Evolutionary conservation across 768 basidiomycete genomes (phyloP), one percentile per base, ranked within the genome.

Genomic region (Leccinellum luteum): DNA sequence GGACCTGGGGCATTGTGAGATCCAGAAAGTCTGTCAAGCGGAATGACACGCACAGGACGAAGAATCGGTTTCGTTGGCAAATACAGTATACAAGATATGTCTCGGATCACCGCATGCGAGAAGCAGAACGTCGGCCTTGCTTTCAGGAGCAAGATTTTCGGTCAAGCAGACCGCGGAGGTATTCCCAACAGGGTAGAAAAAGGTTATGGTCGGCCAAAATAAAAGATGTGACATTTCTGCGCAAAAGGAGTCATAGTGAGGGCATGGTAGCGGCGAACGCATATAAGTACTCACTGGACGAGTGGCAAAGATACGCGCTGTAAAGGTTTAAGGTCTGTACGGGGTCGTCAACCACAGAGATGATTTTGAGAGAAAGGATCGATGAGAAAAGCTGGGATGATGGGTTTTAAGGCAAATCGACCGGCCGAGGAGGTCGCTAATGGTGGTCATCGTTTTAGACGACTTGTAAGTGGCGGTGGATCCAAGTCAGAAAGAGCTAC

Each of bases 171-270:
- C 68, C 1, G 85, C 78, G 4, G 82, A 74, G 0, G 84, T 85
- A 60, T 85, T 85, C 27, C 85, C 85, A 8, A 84, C 75, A 0
- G 84, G 79, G 64, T 85, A 85, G 71, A 84, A 85, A 55, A 71
- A 81, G 1, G 64, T 66, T n/a, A 52, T 8, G 2, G 66, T 48
- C 3, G 64, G 66, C 58, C 60, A 68, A 44, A 55, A 57, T 17
- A 68, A 43, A 1, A 56, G 53, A 28, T 66, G 66, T 0, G 61
- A 60, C 64, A 66, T 68, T 23, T n/a, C 43, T 58, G 23, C 13
- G 10, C 9, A 48, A 35, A 27, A n/a, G 28, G n/a, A 19, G 15
- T 27, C 4, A 9, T 15, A 32, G 21, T 3, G 12, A 56, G 12
- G 23, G 25, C 4, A 6, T 15, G 21, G n/a, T 10, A 9, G 30